Conservation (phyloP, 148 eudicot species). For the Fagopyrum esculentum region DNA sequence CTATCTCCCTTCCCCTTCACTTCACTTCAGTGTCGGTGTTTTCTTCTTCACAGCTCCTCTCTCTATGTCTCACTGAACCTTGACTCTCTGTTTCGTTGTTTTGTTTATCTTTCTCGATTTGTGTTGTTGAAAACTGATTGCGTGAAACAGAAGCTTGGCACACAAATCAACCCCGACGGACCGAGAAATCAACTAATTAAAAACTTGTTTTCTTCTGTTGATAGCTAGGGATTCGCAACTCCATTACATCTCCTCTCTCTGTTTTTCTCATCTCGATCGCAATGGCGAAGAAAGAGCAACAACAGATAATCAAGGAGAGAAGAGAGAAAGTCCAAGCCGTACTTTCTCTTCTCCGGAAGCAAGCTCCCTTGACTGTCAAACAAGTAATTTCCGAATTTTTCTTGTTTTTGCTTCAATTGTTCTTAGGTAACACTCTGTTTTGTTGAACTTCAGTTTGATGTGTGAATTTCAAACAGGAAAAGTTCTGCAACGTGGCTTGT, state of each 20-base stretch:
- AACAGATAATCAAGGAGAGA: slow-evolving; percentile 17
- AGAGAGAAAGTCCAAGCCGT: slow-evolving; percentile 58
- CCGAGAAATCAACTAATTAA: not conserved
- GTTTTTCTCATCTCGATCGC: not conserved
- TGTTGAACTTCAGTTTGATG: not conserved
- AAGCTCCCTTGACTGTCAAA: slow-evolving; percentile 74
- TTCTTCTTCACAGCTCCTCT: not conserved
- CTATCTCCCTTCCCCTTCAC: not conserved
- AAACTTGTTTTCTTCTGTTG: not conserved
- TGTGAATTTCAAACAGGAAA: slow-evolving; percentile 44
- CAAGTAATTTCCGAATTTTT: slow-evolving; percentile 37
- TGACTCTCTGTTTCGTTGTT: slow-evolving; percentile 5
- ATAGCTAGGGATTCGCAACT: not conserved
- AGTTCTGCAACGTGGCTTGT: slow-evolving; percentile 79
- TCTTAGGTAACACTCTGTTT: not conserved
- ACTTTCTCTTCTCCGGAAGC: slow-evolving; percentile 59
- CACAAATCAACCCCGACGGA: not conserved
- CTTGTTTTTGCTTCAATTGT: no score
- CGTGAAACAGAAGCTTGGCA: slow-evolving; percentile 11
- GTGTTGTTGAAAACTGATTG: not conserved
- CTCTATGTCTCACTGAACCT: not conserved
- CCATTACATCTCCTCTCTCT: not conserved
- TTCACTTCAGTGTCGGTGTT: not conserved
- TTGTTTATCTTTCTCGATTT: not conserved
- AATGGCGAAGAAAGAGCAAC: slow-evolving; percentile 66